Percentiles rank a stretch among this genome's conserved stretches.
phyloP scores from a whole-genome alignment of 2,329 filamentous ascomycete genomes.

The Capronia americana region DNA sequence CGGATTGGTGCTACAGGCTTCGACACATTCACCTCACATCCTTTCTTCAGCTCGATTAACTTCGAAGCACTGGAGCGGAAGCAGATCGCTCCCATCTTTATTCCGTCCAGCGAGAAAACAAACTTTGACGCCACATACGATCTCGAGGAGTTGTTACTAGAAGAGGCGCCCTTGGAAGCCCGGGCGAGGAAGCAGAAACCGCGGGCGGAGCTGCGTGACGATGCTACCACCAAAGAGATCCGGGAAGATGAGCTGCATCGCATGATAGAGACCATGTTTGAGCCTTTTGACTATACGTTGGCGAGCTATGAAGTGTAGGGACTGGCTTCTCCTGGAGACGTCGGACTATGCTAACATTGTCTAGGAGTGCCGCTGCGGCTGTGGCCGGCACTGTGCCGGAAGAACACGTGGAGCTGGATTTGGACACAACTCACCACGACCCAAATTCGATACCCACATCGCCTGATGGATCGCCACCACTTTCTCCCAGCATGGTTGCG shows the following conservation, averaged over 20 bases:
- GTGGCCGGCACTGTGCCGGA: conserved; percentile 35
- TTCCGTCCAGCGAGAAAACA: conserved; percentile 94
- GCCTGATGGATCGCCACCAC: conserved; percentile 39
- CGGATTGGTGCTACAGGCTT: conserved; percentile 84
- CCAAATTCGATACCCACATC: conserved; percentile 32
- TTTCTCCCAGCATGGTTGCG: conserved; percentile 32
- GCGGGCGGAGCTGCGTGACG: conserved; percentile 85
- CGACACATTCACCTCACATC: conserved; percentile 82
- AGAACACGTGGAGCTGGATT: conserved; percentile 29
- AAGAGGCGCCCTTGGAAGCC: conserved; percentile 93
- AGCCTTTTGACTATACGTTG: conserved; percentile 92
- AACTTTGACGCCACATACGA: conserved; percentile 99
- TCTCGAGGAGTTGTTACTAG: conserved; percentile 87
- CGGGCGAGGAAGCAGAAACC: conserved; percentile 92
- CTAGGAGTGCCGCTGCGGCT: conserved; percentile 41
- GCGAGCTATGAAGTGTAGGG: conserved; percentile 77
- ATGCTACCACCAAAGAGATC: conserved; percentile 94
- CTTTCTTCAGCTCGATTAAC: conserved; percentile 86
- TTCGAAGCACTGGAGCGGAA: conserved; percentile 85
- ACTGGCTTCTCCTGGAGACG: conserved; percentile 34
- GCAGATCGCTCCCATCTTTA: conserved; percentile 87
- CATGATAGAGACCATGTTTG: conserved; percentile 92
- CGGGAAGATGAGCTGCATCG: conserved; percentile 91
- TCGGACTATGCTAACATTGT: conserved; percentile 43
- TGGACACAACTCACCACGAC: conserved; percentile 33